These are phyloP conservation scores for Microthlaspi erraticum DNA, from an alignment of 345 rosid species.

Conservation along the genomic window DNA sequence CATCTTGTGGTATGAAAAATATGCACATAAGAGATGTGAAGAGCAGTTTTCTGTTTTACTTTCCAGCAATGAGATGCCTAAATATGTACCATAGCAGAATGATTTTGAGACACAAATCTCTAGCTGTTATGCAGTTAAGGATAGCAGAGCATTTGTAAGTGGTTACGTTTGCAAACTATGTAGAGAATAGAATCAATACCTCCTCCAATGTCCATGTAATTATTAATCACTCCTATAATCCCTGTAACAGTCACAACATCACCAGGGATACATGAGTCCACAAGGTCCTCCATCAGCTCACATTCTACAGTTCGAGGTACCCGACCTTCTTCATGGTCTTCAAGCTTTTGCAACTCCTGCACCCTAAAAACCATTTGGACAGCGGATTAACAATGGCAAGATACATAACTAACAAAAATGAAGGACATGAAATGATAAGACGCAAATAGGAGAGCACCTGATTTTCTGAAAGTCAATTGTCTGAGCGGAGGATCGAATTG, in stretches of 20 bases:
- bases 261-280: slow-evolving; percentile 92
- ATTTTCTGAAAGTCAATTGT: slow-evolving; percentile 93
- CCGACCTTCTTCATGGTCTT: slow-evolving; percentile 97
- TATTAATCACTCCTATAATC: slow-evolving; percentile 82
- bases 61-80: slow-evolving; percentile 21
- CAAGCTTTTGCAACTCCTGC: slow-evolving; percentile 75
- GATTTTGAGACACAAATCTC: slow-evolving; percentile 3
- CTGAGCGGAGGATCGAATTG: slow-evolving; percentile 76
- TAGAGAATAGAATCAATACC: slow-evolving; percentile 52
- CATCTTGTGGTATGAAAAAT: slow-evolving; percentile 3
- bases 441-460: slow-evolving; percentile 52
- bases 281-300: slow-evolving; percentile 91
- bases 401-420: slow-evolving; percentile 11
- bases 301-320: slow-evolving; percentile 98
- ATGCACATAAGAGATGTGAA: slow-evolving; percentile 2
- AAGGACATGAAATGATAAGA: not conserved
- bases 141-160: not conserved
- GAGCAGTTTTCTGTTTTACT: slow-evolving; percentile 12
- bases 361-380: slow-evolving; percentile 52
- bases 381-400: slow-evolving; percentile 20
- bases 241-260: slow-evolving; percentile 98
- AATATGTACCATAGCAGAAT: not conserved
- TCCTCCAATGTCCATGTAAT: slow-evolving; percentile 96
- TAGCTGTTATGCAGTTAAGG: slow-evolving; percentile 4
- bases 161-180: slow-evolving; percentile 8